A percentile compares a stretch with the other conserved stretches of the same genome.
Evolutionary conservation across 768 basidiomycete genomes (phyloP).

Genomic region (Naganishia vishniacii): DNA sequence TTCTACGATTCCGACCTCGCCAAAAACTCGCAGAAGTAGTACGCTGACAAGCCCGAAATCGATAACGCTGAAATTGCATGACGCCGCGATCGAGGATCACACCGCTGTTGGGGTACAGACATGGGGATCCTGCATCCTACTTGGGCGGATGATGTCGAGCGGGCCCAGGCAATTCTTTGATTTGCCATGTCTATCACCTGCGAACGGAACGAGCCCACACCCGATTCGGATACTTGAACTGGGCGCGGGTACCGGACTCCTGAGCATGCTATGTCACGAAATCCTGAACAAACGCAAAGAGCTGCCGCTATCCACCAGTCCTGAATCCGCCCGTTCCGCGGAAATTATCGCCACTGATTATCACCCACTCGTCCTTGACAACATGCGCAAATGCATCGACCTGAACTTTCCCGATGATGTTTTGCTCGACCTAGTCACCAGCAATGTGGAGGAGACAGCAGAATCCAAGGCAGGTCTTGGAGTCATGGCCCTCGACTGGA

Average conservation of each 20-base stretch:
- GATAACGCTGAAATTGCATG: conserved; percentile 41
- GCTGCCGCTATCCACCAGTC: not conserved
- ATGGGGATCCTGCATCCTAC: conserved; percentile 46
- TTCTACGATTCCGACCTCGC: not conserved
- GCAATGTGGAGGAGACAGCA: not conserved
- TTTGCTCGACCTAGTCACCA: not conserved
- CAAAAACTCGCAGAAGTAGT: conserved; percentile 16
- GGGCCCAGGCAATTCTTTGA: conserved; percentile 32
- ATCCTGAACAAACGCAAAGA: conserved; percentile 22
- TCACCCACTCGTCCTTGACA: conserved; percentile 39
- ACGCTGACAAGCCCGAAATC: conserved; percentile 10
- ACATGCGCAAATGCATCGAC: conserved; percentile 44
- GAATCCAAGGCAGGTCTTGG: conserved; percentile 22
- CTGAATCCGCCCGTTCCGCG: conserved; percentile 16
- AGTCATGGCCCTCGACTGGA: conserved; percentile 45
- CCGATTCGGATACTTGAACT: conserved; percentile 41
- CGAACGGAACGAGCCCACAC: conserved; percentile 2
- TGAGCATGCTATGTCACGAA: conserved; percentile 44
- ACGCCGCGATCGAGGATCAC: conserved; percentile 47
- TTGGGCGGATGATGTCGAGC: conserved; percentile 41
- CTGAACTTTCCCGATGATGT: conserved; percentile 37
- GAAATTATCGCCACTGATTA: conserved; percentile 46
- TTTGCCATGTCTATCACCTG: not conserved
- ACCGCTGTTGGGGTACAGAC: conserved; percentile 48
- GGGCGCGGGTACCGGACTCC: conserved; percentile 46